Base-by-base conservation (phyloP, 2,329 filamentous ascomycete genomes). In the Alternaria metachromatica region DNA sequence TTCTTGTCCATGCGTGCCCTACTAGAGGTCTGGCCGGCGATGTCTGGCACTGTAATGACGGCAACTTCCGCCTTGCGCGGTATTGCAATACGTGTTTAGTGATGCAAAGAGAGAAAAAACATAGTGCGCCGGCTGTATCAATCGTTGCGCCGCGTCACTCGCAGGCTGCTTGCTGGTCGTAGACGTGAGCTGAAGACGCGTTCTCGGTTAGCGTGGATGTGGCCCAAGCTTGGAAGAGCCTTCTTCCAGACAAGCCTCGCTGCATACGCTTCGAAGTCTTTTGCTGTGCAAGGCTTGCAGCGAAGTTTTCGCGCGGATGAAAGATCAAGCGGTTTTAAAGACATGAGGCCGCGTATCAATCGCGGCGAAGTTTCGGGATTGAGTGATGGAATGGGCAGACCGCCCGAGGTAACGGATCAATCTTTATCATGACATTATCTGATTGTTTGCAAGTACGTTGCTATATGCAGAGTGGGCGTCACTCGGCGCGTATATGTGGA, bases 191-290 rank as follows among this genome's bases (percentile, higher is more conserved):
- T 51, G n/a, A 51, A 51, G 48, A 51, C 48, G 48, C 48, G 48
- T 51, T 51, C 48, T 51, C 26, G 48, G 48, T 21, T 45, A 45
- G 43, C 43, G 48, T 50, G 15, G n/a, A 12, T 12, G 11, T 20
- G 48, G 48, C 48, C 26, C 48, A 30, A 50, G 48, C 48, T 50
- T 50, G 48, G 48, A 50, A 30, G 48, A 50, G 48, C 25, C 48
- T 50, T 50, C 28, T 28, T 50, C 48, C 48, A 30, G n/a, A 50
- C 48, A 50, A 50, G 46, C 46, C 25, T 50, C 28, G 48, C 18
- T 20, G 48, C 48, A 20, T 2, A 20, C 12, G 48, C 25, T 50
- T 20, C 1, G 12, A 20, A 30, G 25, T 1, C 20, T 13, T 50
- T 30, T 9, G 26, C 48, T 50, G n/a, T 50, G 11, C 48, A 50